Evolutionary conservation across 805 yeast genomes (phyloP).

Genomic region (Saccharomycopsis sp.): DNA sequence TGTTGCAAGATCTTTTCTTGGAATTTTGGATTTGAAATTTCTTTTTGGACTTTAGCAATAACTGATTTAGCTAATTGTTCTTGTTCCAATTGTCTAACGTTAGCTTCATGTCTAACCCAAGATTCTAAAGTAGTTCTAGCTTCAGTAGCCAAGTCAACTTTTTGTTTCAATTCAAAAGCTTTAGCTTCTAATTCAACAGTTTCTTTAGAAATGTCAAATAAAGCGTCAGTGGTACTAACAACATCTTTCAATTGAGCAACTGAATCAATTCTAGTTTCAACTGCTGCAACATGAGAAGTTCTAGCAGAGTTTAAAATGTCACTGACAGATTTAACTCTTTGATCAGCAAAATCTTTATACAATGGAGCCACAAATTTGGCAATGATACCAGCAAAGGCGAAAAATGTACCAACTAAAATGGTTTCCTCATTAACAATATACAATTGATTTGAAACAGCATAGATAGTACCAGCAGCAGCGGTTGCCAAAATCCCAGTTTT

Average conservation of each 20-base stretch:
- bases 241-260: slow-evolving; percentile 89
- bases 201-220: slow-evolving; percentile 92
- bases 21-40: slow-evolving; percentile 80
- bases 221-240: slow-evolving; percentile 81
- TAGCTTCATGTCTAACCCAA: slow-evolving; percentile 97
- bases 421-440: slow-evolving; percentile 94
- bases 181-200: slow-evolving; percentile 94
- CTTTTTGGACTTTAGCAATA: slow-evolving; percentile 81
- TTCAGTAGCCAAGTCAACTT: slow-evolving; percentile 78
- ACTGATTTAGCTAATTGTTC: slow-evolving; percentile 82
- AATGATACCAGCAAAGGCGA: slow-evolving; percentile 64
- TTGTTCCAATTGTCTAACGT: slow-evolving; percentile 94
- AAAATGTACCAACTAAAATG: slow-evolving; percentile 72
- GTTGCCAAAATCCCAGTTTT: slow-evolving; percentile 96
- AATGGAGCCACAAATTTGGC: slow-evolving; percentile 90
- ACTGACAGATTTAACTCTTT: slow-evolving; percentile 73
- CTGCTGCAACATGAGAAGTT: slow-evolving; percentile 85
- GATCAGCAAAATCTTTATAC: slow-evolving; percentile 90
- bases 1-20: slow-evolving; percentile 89
- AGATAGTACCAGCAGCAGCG: slow-evolving; percentile 86
- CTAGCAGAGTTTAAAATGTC: slow-evolving; percentile 82
- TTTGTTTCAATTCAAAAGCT: slow-evolving; percentile 88
- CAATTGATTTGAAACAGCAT: slow-evolving; percentile 89
- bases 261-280: slow-evolving; percentile 81
- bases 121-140: slow-evolving; percentile 95